Evolutionary conservation across 2,329 filamentous ascomycete species (phyloP), one percentile per base, ranked within the genome.

Genomic region (Epichloe hybrida): DNA sequence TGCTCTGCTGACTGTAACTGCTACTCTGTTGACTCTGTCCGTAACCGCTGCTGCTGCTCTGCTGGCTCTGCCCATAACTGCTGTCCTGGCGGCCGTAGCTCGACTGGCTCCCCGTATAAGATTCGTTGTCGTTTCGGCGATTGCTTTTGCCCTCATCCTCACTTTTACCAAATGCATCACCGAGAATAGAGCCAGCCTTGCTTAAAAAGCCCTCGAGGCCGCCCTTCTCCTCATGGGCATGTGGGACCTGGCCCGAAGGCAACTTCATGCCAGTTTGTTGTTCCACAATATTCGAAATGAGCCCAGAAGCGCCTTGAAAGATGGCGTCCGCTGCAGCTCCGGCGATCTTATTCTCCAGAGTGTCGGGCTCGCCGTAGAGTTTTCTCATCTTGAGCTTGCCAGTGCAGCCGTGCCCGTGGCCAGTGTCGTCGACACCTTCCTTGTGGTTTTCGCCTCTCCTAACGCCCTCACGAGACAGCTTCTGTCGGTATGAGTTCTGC

Each of bases 361-460:
- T 74, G 52, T 75, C 71, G 3, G 66, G 67, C 12, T 68, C 68
- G 35, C 70, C 66, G 53, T 76, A 79, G 56, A 78, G 76, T 67
- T 86, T 89, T 55, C 82, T 80, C 78, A 94, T 86, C 56, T 82
- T 78, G 11, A 95, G 73, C 66, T 89, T 89, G 53, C 86, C 82
- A 54, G 70, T 73, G 62, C 88, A 95, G 48, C 88, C 88, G 63
- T 95, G 88, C 12, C 86, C 86, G 62, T 90, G 88, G 5, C 90
- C 90, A 49, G 79, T 83, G 66, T 96, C 89, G 15, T 88, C 70
- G 11, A 91, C 84, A 31, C 87, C 88, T 59, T 88, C 82, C 66
- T 88, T 91, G 70, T 96, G 90, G 67, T 96, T 96, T 54, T 83
- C 75, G 15, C 86, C 86, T 45, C 79, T 73, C 64, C 81, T 65